Evolutionary conservation across 2,329 filamentous ascomycete species (phyloP), one percentile per base, ranked within the genome.

Genomic region (Decorospora gaudefroyi): DNA sequence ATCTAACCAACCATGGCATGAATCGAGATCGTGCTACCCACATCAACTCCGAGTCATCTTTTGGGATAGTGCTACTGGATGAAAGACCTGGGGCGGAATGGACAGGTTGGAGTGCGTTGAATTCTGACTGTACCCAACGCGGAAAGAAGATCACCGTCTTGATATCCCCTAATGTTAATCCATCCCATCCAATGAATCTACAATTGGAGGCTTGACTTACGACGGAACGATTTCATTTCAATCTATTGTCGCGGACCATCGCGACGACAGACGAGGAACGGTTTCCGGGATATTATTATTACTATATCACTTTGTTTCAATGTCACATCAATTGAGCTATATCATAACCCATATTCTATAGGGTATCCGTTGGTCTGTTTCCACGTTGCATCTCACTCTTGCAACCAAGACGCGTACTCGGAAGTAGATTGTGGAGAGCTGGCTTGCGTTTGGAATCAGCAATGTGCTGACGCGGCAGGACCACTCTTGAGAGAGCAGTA

Each of bases 181-280:
- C n/a, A n/a, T n/a, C n/a, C n/a, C n/a, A n/a, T n/a, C n/a, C n/a
- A n/a, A n/a, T n/a, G n/a, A n/a, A n/a, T n/a, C n/a, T 11, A 31
- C 28, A 19, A 15, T 32, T 28, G 21, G 29, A 25, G 25, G 42
- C 32, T 46, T 15, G 39, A 42, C 42, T 55, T 55, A 57, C 46
- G 49, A 53, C 34, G 39, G 41, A 38, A 57, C 44, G 54, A 51
- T 29, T 31, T 26, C 26, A 19, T 43, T 44, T 13, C 12, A 12
- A 18, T 11, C 15, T 33, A 43, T 38, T 15, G 26, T 28, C 19
- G 30, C 30, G 16, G 23, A 25, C 10, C 12, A 23, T 26, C 44
- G 39, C 19, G 21, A 39, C 15, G 33, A 43, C 28, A 34, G 45
- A 49, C 27, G 29, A 15, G 26, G 26, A 29, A 28, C 30, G n/a